Evolutionary conservation across 805 yeast species (phyloP).

Genomic region (Metschnikowia amazonensis): DNA sequence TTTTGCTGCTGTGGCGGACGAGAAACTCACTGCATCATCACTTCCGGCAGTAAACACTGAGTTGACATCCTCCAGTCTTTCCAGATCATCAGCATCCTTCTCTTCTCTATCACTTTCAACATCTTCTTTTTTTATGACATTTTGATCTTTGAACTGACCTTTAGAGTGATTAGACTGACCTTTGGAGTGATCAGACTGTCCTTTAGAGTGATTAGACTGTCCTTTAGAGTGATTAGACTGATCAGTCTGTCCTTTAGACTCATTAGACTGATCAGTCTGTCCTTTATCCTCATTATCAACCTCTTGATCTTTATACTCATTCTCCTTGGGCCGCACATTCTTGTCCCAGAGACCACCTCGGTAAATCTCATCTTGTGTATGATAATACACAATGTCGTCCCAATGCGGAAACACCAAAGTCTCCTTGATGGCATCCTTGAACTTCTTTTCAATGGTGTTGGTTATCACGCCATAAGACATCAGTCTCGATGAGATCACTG

Average conservation of each 20-base stretch:
- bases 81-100: background rate
- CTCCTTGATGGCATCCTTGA: conserved; percentile 74
- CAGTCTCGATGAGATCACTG: conserved; percentile 83
- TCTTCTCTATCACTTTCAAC: background rate
- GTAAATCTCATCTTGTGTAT: conserved; percentile 64
- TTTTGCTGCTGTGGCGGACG: background rate
- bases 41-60: background rate
- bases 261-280: too few species aligned
- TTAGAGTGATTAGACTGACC: background rate
- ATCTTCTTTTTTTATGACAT: background rate
- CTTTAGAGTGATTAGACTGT: too few species aligned
- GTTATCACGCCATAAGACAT: conserved; percentile 76
- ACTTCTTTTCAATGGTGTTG: conserved; percentile 69
- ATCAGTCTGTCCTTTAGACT: too few species aligned
- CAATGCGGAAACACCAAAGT: conserved; percentile 80
- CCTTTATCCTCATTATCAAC: too few species aligned
- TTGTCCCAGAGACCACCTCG: conserved; percentile 94
- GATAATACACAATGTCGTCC: conserved; percentile 79
- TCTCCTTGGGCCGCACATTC: background rate
- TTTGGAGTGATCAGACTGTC: too few species aligned
- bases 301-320: background rate
- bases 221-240: too few species aligned
- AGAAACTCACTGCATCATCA: background rate
- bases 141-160: background rate
- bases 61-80: background rate